These are phyloP conservation scores for Gossypium lobatum DNA, from an alignment of 441 rosid genomes.

Conservation along the genomic window DNA sequence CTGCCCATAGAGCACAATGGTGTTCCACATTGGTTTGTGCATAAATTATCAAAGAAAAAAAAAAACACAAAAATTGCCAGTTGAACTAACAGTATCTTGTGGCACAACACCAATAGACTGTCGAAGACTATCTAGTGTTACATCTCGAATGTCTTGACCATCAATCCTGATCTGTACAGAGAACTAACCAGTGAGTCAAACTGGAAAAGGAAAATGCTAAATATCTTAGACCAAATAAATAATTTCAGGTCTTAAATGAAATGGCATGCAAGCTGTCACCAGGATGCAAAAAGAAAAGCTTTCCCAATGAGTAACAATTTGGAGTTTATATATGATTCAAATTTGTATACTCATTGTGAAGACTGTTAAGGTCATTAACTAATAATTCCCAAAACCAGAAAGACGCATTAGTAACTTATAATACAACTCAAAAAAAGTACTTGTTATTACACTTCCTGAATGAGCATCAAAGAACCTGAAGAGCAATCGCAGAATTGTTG, in stretches of 20 bases:
- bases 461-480: slow-evolving; percentile 79
- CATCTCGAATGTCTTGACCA: slow-evolving; percentile 82
- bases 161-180: slow-evolving; percentile 64
- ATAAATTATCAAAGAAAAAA: slow-evolving; percentile 2
- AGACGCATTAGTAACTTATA: slow-evolving; percentile 2
- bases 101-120: slow-evolving; percentile 87
- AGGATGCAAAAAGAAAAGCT: slow-evolving; percentile 1
- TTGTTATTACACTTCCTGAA: slow-evolving; percentile 64
- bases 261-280: background rate
- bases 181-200: slow-evolving; percentile 9
- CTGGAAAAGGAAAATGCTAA: background rate
- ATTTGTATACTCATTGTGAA: background rate
- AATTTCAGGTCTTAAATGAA: background rate
- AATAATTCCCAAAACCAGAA: background rate
- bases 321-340: background rate
- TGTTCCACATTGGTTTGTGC: slow-evolving; percentile 8
- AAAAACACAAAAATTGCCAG: background rate
- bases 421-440: slow-evolving; percentile 8
- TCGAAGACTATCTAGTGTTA: slow-evolving; percentile 70
- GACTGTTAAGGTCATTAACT: background rate
- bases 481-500: slow-evolving; percentile 85
- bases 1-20: slow-evolving; percentile 34
- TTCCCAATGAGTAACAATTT: background rate
- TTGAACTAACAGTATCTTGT: slow-evolving; percentile 81
- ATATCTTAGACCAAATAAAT: background rate